A percentile compares a stretch with the other conserved stretches of the same genome.
phyloP scores from a whole-genome alignment of 306 rosid species.

The Prunus campanulata region DNA sequence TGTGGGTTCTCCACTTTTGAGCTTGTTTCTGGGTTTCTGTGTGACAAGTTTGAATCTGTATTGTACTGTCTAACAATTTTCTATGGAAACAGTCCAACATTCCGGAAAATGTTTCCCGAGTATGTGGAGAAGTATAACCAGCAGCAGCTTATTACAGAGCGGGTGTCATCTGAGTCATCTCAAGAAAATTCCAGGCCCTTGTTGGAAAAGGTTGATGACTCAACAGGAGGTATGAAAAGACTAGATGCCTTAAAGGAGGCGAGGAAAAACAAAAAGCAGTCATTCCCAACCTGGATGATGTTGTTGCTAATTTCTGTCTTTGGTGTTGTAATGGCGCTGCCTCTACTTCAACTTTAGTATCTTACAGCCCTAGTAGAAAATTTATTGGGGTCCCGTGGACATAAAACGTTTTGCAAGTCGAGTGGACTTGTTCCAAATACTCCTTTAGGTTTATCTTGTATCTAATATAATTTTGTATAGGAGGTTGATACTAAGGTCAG shows the following conservation, averaged over 20 bases:
- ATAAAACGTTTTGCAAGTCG: slow-evolving; percentile 20
- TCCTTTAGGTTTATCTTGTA: slow-evolving; percentile 38
- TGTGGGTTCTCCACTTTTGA: not conserved
- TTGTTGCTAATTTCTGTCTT: slow-evolving; percentile 78
- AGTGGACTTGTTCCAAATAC: slow-evolving; percentile 36
- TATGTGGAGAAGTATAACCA: slow-evolving; percentile 83
- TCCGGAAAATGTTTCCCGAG: slow-evolving; percentile 91
- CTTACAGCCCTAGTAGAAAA: slow-evolving; percentile 20
- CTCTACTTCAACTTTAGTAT: slow-evolving; percentile 81
- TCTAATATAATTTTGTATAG: slow-evolving; percentile 55
- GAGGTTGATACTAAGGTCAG: slow-evolving; percentile 39
- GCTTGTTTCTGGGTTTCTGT: not conserved
- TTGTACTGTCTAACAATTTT: slow-evolving; percentile 9
- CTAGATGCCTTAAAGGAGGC: slow-evolving; percentile 42
- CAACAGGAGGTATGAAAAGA: slow-evolving; percentile 42
- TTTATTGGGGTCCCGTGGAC: slow-evolving; percentile 11
- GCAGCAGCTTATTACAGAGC: slow-evolving; percentile 51
- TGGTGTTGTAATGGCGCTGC: slow-evolving; percentile 92
- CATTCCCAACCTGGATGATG: slow-evolving; percentile 94
- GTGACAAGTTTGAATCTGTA: not conserved
- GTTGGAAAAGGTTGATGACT: slow-evolving; percentile 38
- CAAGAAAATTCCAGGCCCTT: slow-evolving; percentile 40
- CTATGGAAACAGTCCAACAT: slow-evolving; percentile 55
- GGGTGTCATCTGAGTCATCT: slow-evolving; percentile 30
- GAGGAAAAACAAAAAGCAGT: slow-evolving; percentile 45